These are phyloP conservation scores for Metschnikowia lochheadii DNA, from an alignment of 805 yeast genomes.

Conservation along the genomic window DNA sequence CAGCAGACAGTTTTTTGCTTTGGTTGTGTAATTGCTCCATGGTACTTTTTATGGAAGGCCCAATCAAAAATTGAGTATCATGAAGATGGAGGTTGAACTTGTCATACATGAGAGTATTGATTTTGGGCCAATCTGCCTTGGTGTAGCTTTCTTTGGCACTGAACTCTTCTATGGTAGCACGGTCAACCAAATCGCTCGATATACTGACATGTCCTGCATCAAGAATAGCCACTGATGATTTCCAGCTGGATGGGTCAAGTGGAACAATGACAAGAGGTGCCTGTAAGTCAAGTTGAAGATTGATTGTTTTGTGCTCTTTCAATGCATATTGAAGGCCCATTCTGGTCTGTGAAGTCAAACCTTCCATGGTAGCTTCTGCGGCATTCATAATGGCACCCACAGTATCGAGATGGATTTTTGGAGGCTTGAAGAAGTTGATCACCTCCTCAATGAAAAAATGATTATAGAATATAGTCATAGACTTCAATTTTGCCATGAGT, in stretches of 20 bases:
- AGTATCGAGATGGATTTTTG: conserved; percentile 79
- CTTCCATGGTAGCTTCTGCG: conserved; percentile 93
- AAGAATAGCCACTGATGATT: conserved; percentile 83
- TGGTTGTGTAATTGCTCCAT: conserved; percentile 61
- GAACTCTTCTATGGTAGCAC: conserved; percentile 61
- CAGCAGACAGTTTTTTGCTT: conserved; percentile 43
- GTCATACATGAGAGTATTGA: conserved; percentile 85
- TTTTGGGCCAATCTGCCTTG: conserved; percentile 67
- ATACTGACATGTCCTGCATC: conserved; percentile 96
- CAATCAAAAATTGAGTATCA: conserved; percentile 86
- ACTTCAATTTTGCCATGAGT: conserved; percentile 66
- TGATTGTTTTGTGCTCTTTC: conserved; percentile 89
- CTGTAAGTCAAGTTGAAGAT: conserved; percentile 82
- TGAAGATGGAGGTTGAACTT: conserved; percentile 70
- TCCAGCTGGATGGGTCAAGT: conserved; percentile 69
- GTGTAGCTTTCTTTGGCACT: conserved; percentile 58
- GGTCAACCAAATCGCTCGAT: conserved; percentile 73
- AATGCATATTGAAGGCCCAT: conserved; percentile 89
- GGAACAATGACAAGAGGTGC: conserved; percentile 92
- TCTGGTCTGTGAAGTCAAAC: conserved; percentile 82
- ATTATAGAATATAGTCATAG: conserved; percentile 88
- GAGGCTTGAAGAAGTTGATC: conserved; percentile 76
- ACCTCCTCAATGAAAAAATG: conserved; percentile 77
- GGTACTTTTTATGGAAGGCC: conserved; percentile 74
- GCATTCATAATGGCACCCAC: conserved; percentile 88